Percentiles rank a stretch among this genome's conserved stretches.
These are phyloP conservation scores for Rubia peregrina DNA, from an alignment of 305 asterid genomes.

Conservation along the genomic window DNA sequence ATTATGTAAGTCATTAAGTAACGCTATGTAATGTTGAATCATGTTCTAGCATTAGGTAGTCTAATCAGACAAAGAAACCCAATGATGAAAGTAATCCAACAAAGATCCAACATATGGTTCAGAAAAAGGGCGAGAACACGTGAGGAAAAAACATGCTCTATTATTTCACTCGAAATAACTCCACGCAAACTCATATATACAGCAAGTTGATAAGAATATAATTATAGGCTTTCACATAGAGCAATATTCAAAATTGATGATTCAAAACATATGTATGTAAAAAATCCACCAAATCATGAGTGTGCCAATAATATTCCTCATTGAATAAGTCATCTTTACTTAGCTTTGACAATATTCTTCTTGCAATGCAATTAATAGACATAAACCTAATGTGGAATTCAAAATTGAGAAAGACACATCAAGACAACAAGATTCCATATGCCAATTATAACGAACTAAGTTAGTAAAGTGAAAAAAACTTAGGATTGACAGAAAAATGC, in stretches of 20 bases:
- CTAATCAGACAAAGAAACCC: conserved; percentile 37
- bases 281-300: not conserved
- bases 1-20: too few relatives aligned
- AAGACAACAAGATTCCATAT: too few relatives aligned
- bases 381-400: not conserved
- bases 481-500: not conserved
- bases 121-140: not conserved
- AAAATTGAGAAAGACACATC: not conserved
- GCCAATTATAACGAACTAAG: not conserved
- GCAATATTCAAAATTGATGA: not conserved
- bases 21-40: too few relatives aligned
- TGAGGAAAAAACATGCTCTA: not conserved
- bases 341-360: too few relatives aligned
- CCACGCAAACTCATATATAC: not conserved
- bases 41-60: conserved; percentile 36
- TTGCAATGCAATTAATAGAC: not conserved
- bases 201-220: not conserved
- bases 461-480: not conserved
- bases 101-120: conserved; percentile 38
- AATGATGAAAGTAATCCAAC: conserved; percentile 30
- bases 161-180: not conserved
- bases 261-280: too few relatives aligned
- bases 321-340: not conserved
- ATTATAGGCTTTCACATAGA: not conserved
- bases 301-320: not conserved